Conservation (phyloP, 2,329 filamentous ascomycete species). For the Penicillium sp. region DNA sequence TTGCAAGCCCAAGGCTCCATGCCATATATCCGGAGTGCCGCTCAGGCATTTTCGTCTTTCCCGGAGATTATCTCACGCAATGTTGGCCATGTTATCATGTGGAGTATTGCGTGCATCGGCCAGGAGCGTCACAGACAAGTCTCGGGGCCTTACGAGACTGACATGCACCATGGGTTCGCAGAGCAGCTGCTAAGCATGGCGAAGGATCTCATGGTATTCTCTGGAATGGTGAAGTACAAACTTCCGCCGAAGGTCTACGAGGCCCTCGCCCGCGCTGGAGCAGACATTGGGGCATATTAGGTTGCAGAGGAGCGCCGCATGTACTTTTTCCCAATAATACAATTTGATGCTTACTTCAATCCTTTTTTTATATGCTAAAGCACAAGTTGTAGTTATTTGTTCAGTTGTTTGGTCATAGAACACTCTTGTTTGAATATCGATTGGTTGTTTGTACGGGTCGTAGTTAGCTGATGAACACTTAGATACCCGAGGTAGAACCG, state of each 20-base stretch:
- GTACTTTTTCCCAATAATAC: neutral
- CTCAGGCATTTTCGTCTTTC: conserved; percentile 73
- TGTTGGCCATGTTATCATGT: conserved; percentile 85
- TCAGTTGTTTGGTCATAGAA: neutral
- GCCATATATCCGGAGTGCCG: conserved; percentile 70
- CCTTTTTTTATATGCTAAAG: neutral
- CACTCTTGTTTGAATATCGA: neutral
- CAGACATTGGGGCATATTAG: conserved; percentile 53
- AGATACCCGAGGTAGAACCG: too few relatives aligned
- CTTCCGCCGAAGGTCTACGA: conserved; percentile 84
- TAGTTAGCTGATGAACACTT: too few relatives aligned
- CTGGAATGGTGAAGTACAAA: conserved; percentile 85
- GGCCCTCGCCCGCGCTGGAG: conserved; percentile 74
- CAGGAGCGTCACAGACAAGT: conserved; percentile 69
- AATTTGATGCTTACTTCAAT: neutral
- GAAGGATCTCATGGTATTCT: conserved; percentile 88
- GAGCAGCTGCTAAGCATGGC: conserved; percentile 73
- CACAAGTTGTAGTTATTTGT: neutral
- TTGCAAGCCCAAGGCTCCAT: conserved; percentile 71
- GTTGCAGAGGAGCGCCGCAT: neutral
- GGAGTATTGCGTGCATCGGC: conserved; percentile 84
- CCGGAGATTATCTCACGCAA: conserved; percentile 80
- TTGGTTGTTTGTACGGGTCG: neutral
- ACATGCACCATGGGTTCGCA: conserved; percentile 50
- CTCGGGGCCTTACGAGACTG: conserved; percentile 64